Base-by-base conservation (phyloP, 176 grass and related monocot species). In the Aechmea fasciata region DNA sequence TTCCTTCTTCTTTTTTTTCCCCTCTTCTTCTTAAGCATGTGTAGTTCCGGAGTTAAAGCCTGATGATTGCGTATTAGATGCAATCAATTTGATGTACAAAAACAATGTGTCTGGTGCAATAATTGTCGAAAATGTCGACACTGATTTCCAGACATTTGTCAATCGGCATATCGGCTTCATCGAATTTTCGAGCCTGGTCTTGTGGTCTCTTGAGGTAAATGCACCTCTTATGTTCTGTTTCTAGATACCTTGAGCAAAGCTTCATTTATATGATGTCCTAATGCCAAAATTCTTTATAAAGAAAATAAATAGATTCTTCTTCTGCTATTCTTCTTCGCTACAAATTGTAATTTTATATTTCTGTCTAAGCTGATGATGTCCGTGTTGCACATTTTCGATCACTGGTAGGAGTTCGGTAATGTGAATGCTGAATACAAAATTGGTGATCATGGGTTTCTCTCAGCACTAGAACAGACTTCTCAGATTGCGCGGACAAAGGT, bases 141-240 rank as follows among this genome's bases (percentile, higher is more conserved):
- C n/a, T 52, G 71, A 59, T 20, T 66, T 70, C n/a, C 62, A 69
- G 18, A 79, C 79, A 20, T 81, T 77, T 63, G 68, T 89, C 47
- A 79, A 89, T 50, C 82, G 87, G 47, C 75, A 85, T 59, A 79
- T 89, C 11, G 82, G 87, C 10, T 82, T 85, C 28, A 63, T 89
- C 1, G 79, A 85, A 52, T 73, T 85, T 7, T 73, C 75, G 1
- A 73, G 72, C 68, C 73, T 89, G 22, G 51, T 85, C 19, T 25
- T 89, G 2, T 89, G 79, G 87, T 63, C 64, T 4, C 50, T 89
- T 64, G 68, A 89, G 75, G 87, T 82, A 68, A 76, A 18, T 57
- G 52, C 20, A 20, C 55, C 20, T 22, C 55, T 61, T 22, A 11
- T 18, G 18, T 55, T 11, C 17, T 15, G 13, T 67, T 41, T 14